Evolutionary conservation across 192 early-diverging fungal genomes (phyloP), one percentile per base, ranked within the genome.

Genomic region (Rhizophagus prolifer): DNA sequence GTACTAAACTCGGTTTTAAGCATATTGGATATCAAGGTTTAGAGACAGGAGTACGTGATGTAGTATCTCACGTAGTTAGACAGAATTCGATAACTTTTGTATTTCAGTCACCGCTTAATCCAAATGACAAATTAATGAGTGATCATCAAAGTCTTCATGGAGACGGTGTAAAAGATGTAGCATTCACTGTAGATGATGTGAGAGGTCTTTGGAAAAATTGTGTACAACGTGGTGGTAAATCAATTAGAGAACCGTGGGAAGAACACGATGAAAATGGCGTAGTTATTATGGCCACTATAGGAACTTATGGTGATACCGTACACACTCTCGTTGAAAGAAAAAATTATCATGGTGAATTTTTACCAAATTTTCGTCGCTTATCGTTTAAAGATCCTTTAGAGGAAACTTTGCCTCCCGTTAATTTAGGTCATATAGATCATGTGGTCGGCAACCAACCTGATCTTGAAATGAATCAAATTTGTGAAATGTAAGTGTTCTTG

Each of bases 381-480:
- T 76, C 79, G 67, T 62, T 66, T 61, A 69, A 86, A 31, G 86
- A 89, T 74, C 89, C 87, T n/a, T 84, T 94, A 38, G 84, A 88
- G 74, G 82, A 84, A 8, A 71, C 85, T 46, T 82, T 94, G 63
- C 92, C 94, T 30, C 80, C 81, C n/a, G 91, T 91, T 36, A 85
- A 89, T 1, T 81, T 97, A 21, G 70, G 82, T 63, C 87, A 88
- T 73, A 91, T 98, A 79, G 97, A 97, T 82, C 97, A 98, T 87
- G 93, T 94, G 72, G 97, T 98, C 59, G 94, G 92, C 14, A 98
- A 97, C 87, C 96, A 97, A 81, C 95, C 96, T 74, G 95, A 96
- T 79, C 83, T 90, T 85, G 86, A 93, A 86, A 97, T 98, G 96
- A 81, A 90, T 36, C 79, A 88, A 74, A 90, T 93, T 72, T 93